These are phyloP conservation scores for Durotheca rogersii DNA, from an alignment of 495 filamentous ascomycete species.

Conservation along the genomic window DNA sequence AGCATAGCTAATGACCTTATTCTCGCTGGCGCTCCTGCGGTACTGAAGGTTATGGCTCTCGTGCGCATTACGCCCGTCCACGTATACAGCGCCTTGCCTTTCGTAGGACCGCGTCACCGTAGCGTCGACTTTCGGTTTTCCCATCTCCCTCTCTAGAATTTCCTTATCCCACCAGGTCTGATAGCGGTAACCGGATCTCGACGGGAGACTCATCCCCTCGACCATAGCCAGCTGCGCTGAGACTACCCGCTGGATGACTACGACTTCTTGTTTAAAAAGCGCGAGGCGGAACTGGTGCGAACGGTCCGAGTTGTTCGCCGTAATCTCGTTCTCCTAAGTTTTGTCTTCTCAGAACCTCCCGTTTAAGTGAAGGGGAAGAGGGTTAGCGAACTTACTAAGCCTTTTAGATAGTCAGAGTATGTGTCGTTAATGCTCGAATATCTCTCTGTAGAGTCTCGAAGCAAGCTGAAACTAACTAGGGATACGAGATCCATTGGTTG, in stretches of 20 bases:
- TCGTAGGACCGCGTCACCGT: slow-evolving; percentile 12
- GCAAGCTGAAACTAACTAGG: slow-evolving; percentile 36
- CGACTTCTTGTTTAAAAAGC: slow-evolving; percentile 42
- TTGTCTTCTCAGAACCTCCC: slow-evolving; percentile 3
- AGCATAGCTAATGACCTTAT: too few relatives aligned
- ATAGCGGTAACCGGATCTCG: slow-evolving; percentile 1
- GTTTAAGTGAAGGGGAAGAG: too few relatives aligned
- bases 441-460: slow-evolving; percentile 32
- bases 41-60: slow-evolving; percentile 8
- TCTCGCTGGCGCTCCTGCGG: slow-evolving; percentile 15
- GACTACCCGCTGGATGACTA: slow-evolving; percentile 36
- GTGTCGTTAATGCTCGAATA: slow-evolving; percentile 35
- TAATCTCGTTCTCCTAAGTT: slow-evolving; percentile 36
- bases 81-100: slow-evolving; percentile 21
- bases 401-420: slow-evolving; percentile 40
- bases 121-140: slow-evolving; percentile 17
- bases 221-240: slow-evolving; percentile 15
- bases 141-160: slow-evolving; percentile 24
- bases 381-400: slow-evolving; percentile 23
- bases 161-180: slow-evolving; percentile 20
- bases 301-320: slow-evolving; percentile 33
- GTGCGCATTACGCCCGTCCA: slow-evolving; percentile 21
- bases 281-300: slow-evolving; percentile 41
- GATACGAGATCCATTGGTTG: slow-evolving; percentile 40
- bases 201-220: slow-evolving; percentile 11